Evolutionary conservation across 345 rosid species (phyloP).

Genomic region (Nephelium lappaceum): DNA sequence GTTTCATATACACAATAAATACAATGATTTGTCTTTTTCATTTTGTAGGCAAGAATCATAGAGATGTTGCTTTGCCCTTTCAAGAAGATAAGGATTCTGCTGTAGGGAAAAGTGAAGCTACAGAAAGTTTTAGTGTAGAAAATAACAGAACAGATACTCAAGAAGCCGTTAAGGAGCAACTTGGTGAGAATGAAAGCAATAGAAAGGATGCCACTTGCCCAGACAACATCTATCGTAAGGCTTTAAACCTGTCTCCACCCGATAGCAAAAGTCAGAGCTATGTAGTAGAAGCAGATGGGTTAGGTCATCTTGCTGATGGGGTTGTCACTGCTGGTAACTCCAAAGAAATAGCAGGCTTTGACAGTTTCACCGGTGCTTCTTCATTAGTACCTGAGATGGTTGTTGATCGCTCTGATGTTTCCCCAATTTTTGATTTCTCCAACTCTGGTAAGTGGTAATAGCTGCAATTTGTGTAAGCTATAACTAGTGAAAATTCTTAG

Average conservation of each 20-base stretch:
- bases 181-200: constrained; percentile 9
- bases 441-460: constrained; percentile 19
- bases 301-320: neutral
- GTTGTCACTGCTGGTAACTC: constrained; percentile 11
- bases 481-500: neutral
- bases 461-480: neutral
- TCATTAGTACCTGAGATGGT: constrained; percentile 6
- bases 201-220: constrained; percentile 1
- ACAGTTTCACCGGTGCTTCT: constrained; percentile 1
- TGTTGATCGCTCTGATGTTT: neutral
- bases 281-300: constrained; percentile 10
- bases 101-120: neutral
- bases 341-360: constrained; percentile 8
- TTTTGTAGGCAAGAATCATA: constrained; percentile 4
- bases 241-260: constrained; percentile 5
- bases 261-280: neutral
- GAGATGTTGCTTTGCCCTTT: neutral
- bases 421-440: constrained; percentile 5
- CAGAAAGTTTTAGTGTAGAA: constrained; percentile 18
- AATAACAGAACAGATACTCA: neutral
- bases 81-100: neutral
- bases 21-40: neutral
- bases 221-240: neutral
- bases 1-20: neutral
- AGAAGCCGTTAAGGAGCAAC: constrained; percentile 6